A percentile compares a stretch with the other conserved stretches of the same genome.
phyloP scores from a whole-genome alignment of 768 basidiomycete genomes.

The Wakefieldia striispora region DNA sequence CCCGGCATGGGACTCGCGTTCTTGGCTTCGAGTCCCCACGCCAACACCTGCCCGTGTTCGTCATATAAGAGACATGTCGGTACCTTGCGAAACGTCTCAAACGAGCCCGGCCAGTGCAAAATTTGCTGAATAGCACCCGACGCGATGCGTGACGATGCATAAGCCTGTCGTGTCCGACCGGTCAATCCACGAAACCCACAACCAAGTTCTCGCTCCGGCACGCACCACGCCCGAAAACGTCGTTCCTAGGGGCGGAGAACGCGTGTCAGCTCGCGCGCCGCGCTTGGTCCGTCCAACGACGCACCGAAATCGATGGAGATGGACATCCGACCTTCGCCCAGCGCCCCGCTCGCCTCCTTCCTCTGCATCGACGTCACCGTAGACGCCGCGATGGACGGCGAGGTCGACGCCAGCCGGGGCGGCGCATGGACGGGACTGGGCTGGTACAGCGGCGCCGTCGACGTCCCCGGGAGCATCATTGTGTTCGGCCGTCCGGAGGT shows the following conservation, averaged over 20 bases:
- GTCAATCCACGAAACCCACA: conserved; percentile 7
- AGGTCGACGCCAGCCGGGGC: conserved; percentile 16
- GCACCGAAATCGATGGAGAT: conserved; percentile 81
- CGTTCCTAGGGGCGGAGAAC: conserved; percentile 53
- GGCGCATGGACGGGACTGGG: conserved; percentile 29
- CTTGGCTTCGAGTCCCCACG: conserved; percentile 89
- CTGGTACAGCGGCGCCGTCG: conserved; percentile 22
- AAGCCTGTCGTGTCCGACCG: conserved; percentile 50
- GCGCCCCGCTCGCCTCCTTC: conserved; percentile 21
- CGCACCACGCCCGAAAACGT: conserved; percentile 86
- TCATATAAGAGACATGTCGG: conserved; percentile 86
- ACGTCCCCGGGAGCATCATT: too few species aligned
- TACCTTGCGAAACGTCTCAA: conserved; percentile 83
- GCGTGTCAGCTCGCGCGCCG: neutral
- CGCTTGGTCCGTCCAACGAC: conserved; percentile 15
- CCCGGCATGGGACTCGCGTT: conserved; percentile 69
- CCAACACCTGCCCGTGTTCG: conserved; percentile 65
- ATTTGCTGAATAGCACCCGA: conserved; percentile 82
- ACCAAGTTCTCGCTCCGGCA: conserved; percentile 9
- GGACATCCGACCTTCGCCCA: conserved; percentile 76
- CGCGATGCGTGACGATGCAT: conserved; percentile 81
- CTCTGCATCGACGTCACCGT: conserved; percentile 9
- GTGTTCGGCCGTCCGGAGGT: too few species aligned
- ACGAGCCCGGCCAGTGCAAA: conserved; percentile 80
- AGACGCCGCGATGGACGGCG: conserved; percentile 20